phyloP scores from a whole-genome alignment of 148 eudicot species.

The Bassia scoparia region DNA sequence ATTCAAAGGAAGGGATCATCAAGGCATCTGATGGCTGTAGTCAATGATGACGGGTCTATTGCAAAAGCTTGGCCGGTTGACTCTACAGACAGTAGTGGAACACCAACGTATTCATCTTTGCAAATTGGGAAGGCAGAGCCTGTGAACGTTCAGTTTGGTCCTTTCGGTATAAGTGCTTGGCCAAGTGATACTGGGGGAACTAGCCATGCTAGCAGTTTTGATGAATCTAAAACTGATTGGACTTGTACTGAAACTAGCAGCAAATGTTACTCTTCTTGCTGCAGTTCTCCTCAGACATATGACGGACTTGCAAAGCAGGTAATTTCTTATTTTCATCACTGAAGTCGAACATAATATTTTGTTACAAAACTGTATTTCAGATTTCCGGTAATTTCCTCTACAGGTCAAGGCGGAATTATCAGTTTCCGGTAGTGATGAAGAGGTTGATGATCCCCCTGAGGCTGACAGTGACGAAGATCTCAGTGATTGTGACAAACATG shows the following conservation, averaged over 20 bases:
- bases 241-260: conserved; percentile 62
- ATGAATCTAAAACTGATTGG: conserved; percentile 64
- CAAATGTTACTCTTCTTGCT: conserved; percentile 66
- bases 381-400: not conserved
- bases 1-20: conserved; percentile 85
- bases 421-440: conserved; percentile 93
- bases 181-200: conserved; percentile 74
- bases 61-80: conserved; percentile 95
- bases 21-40: conserved; percentile 88
- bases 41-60: conserved; percentile 88
- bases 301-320: conserved; percentile 91
- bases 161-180: conserved; percentile 96
- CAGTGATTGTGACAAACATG: conserved; percentile 50
- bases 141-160: conserved; percentile 91
- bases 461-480: conserved; percentile 80
- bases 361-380: not conserved
- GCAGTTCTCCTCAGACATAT: conserved; percentile 67
- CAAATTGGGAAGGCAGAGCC: conserved; percentile 75
- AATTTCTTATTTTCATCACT: not conserved
- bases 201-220: conserved; percentile 80
- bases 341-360: not conserved
- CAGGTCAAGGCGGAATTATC: conserved; percentile 79
- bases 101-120: conserved; percentile 72
- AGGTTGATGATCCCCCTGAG: conserved; percentile 68
- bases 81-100: conserved; percentile 41